A percentile compares a stretch with the other conserved stretches of the same genome.
Conservation (phyloP, 495 filamentous ascomycete genomes). For the Annulohypoxylon bovei region DNA sequence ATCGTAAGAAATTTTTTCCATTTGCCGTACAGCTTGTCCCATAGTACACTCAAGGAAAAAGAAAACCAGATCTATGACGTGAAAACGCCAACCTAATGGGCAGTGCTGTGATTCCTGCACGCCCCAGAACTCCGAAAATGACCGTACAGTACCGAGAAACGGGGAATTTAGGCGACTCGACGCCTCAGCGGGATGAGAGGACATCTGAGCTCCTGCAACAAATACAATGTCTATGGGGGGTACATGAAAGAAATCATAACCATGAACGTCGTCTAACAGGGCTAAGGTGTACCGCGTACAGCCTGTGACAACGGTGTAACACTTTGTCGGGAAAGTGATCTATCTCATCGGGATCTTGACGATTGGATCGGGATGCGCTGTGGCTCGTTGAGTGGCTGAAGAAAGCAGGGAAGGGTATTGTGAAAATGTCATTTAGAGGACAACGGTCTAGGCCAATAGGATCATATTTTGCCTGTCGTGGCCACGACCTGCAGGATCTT, state of each 20-base stretch:
- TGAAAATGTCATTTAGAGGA: slow-evolving; percentile 19
- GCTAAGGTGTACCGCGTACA: slow-evolving; percentile 27
- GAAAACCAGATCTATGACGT: slow-evolving; percentile 16
- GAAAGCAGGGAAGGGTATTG: slow-evolving; percentile 14
- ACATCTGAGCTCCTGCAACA: background rate
- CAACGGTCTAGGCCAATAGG: slow-evolving; percentile 35
- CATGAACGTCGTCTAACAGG: slow-evolving; percentile 32
- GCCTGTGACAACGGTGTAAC: slow-evolving; percentile 43
- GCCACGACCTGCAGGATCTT: slow-evolving; percentile 38
- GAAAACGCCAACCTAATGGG: slow-evolving; percentile 25
- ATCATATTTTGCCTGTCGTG: slow-evolving; percentile 28
- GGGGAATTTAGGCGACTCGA: slow-evolving; percentile 17
- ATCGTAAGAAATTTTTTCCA: slow-evolving; percentile 8
- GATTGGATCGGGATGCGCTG: slow-evolving; percentile 41
- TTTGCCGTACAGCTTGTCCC: slow-evolving; percentile 12
- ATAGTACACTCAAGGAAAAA: slow-evolving; percentile 25
- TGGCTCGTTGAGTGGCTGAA: slow-evolving; percentile 42
- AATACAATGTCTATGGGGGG: slow-evolving; percentile 39
- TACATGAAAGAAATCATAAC: slow-evolving; percentile 40
- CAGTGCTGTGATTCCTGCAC: slow-evolving; percentile 35
- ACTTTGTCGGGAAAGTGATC: slow-evolving; percentile 34
- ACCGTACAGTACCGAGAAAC: slow-evolving; percentile 25
- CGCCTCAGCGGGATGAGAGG: slow-evolving; percentile 17
- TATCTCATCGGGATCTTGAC: slow-evolving; percentile 44
- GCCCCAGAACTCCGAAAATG: slow-evolving; percentile 33